Evolutionary conservation across 768 basidiomycete species (phyloP), one percentile per base, ranked within the genome.

Genomic region (Kondoa malvinella): DNA sequence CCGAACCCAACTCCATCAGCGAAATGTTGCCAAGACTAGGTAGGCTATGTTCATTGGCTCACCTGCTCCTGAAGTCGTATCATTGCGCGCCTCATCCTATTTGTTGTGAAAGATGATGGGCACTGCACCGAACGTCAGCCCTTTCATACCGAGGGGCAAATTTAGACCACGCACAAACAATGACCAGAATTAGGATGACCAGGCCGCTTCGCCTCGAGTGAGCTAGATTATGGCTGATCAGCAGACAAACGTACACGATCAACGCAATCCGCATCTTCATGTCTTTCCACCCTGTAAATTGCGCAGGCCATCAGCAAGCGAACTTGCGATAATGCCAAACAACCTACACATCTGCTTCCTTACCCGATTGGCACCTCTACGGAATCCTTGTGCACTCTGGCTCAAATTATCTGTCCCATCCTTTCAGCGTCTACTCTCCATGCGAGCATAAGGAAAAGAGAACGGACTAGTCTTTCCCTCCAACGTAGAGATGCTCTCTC

Each of bases 341-440:
- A 56, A 71, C 70, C 75, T 75, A 76, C 78, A 78, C 78, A 79
- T 78, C 75, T 92, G 90, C 84, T 97, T 99, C 77, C 95, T 86
- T 65, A 99, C 95, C 69, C 89, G 83, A 80, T 96, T 96, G 65
- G 95, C 95, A 72, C 95, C 92, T 71, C 91, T 83, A 70, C 92
- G 86, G 85, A 99, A 99, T 30, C 92, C 91, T 80, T 99, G 94
- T n/a, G 95, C 95, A 29, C 92, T 95, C 56, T 94, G 89, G 32
- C 95, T 94, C 67, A 99, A 84, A 76, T 87, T 95, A 79, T 99
- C 95, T 95, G 26, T 14, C 12, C 14, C 64, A 12, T 15, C 16
- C 12, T 12, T 26, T 31, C 16, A 31, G 17, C 31, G 17, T 26
- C 4, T 40, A 3, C 64, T 34, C 33, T 17, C 31, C 56, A 27